Percentiles rank a stretch among this genome's conserved stretches.
These are phyloP conservation scores for Posidonia australis DNA, from an alignment of 106 monocot species.

Conservation along the genomic window DNA sequence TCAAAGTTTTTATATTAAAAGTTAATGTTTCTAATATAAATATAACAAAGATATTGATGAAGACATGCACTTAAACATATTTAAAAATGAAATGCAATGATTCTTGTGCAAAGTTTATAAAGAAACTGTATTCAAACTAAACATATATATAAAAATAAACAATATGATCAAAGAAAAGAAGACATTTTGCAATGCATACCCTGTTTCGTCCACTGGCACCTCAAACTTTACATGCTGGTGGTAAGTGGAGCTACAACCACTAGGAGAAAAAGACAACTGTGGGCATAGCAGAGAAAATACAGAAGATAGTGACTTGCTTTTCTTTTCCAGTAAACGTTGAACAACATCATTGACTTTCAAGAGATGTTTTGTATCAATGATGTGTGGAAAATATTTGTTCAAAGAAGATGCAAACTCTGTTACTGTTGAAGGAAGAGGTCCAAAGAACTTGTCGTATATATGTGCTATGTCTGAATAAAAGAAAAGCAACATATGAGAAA, in stretches of 20 bases:
- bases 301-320: constrained; percentile 80
- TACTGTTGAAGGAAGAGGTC: constrained; percentile 71
- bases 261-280: constrained; percentile 20
- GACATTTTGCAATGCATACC: constrained; percentile 24
- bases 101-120: too few species aligned
- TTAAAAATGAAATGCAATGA: too few species aligned
- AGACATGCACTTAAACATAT: too few species aligned
- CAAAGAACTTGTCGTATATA: constrained; percentile 65
- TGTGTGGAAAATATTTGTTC: constrained; percentile 53
- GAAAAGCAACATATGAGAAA: constrained; percentile 14
- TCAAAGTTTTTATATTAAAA: too few species aligned
- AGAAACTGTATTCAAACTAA: too few species aligned
- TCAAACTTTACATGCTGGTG: constrained; percentile 44
- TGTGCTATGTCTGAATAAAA: constrained; percentile 74
- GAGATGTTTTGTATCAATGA: constrained; percentile 82
- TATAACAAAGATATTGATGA: too few species aligned
- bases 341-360: constrained; percentile 36
- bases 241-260: constrained; percentile 9
- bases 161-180: background rate
- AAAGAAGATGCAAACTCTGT: constrained; percentile 49
- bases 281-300: constrained; percentile 73
- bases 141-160: too few species aligned
- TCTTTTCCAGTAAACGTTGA: constrained; percentile 66
- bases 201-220: constrained; percentile 37
- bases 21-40: too few species aligned